These are phyloP conservation scores for Cladophialophora carrionii DNA, from an alignment of 2,329 filamentous ascomycete species.

Conservation along the genomic window DNA sequence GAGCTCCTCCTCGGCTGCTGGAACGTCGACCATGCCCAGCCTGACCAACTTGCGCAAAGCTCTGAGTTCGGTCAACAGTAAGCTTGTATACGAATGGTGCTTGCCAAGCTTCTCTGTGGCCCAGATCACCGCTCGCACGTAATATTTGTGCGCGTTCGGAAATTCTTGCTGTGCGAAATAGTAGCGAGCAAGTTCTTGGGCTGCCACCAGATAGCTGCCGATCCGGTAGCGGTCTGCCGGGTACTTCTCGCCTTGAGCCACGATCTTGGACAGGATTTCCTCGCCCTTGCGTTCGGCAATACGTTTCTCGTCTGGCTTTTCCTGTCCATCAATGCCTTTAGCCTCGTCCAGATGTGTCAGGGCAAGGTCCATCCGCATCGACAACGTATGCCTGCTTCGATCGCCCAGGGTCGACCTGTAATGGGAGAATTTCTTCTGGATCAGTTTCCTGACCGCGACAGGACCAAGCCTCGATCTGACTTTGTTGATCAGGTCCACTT, in stretches of 20 bases:
- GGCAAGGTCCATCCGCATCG: neutral
- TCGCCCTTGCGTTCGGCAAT: neutral
- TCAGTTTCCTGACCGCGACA: neutral
- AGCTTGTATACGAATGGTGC: neutral
- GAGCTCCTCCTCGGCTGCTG: neutral
- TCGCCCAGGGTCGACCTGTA: neutral
- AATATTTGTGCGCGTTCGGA: slow-evolving; percentile 1
- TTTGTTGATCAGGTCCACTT: neutral
- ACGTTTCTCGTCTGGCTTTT: neutral
- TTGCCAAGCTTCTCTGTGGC: slow-evolving; percentile 4
- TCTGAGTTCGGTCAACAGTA: neutral
- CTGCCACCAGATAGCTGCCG: neutral
- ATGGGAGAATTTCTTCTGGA: neutral
- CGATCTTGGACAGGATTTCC: neutral
- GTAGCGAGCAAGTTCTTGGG: neutral
- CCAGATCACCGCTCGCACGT: neutral
- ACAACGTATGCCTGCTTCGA: neutral
- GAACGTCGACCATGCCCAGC: neutral
- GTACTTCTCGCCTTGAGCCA: neutral
- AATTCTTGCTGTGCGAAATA: slow-evolving; percentile 1
- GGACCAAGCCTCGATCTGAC: neutral
- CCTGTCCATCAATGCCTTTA: neutral
- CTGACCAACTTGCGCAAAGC: neutral
- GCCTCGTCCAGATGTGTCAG: neutral
- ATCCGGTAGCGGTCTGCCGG: neutral